phyloP scores from a whole-genome alignment of 2,329 filamentous ascomycete genomes.

The Epichloe gansuensis region DNA sequence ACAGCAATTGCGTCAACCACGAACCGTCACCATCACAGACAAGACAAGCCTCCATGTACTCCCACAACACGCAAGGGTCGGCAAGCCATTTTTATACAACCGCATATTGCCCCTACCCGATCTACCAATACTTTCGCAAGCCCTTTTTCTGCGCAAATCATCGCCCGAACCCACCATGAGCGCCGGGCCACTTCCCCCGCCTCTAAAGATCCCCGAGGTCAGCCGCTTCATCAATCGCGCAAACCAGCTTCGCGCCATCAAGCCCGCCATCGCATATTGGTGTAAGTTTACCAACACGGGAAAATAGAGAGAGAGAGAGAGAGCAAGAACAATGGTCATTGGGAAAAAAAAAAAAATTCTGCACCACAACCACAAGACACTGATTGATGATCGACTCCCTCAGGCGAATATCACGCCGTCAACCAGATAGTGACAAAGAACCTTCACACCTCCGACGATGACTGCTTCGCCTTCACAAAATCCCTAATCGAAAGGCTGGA shows the following conservation, averaged over 20 bases:
- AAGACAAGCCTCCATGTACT: not conserved
- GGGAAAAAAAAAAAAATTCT: not conserved
- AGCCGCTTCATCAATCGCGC: conserved; percentile 74
- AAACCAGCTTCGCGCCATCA: conserved; percentile 68
- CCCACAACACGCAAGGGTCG: not conserved
- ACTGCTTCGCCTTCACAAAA: conserved; percentile 69
- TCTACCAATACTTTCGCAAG: too few species aligned
- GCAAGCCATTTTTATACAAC: not conserved
- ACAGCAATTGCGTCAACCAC: too few species aligned
- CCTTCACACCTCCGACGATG: conserved; percentile 66
- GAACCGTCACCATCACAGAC: not conserved
- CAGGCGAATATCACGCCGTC: conserved; percentile 83
- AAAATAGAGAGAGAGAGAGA: not conserved
- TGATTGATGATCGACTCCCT: conserved; percentile 4
- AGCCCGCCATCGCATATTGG: conserved; percentile 90
- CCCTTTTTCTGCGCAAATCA: not conserved
- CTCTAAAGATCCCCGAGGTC: conserved; percentile 67
- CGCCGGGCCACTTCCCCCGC: conserved; percentile 38
- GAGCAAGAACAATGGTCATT: too few species aligned
- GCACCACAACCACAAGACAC: not conserved
- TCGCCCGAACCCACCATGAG: conserved; percentile 32
- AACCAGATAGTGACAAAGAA: conserved; percentile 77
- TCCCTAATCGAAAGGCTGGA: conserved; percentile 86
- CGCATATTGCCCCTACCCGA: not conserved
- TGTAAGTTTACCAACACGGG: conserved; percentile 43